A percentile compares a stretch with the other conserved stretches of the same genome.
These are phyloP conservation scores for Termitomyces sp. DNA, from an alignment of 768 basidiomycete species.

Conservation along the genomic window DNA sequence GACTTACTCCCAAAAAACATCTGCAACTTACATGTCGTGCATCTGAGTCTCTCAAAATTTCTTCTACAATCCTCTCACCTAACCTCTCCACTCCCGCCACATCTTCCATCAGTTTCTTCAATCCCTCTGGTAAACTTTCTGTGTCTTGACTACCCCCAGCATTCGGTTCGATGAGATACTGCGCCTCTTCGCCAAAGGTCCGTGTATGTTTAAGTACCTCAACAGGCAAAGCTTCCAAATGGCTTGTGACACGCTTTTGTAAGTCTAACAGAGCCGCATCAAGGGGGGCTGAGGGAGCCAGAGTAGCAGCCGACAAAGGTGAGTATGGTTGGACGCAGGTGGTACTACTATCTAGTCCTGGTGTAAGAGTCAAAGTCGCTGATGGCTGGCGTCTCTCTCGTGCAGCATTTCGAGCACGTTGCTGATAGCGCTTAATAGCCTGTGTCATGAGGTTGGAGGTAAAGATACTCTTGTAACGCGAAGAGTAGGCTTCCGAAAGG, in stretches of 20 bases:
- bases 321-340: conserved; percentile 4
- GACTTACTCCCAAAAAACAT: background rate
- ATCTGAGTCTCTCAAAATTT: conserved; percentile 26
- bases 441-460: conserved; percentile 38
- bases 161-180: conserved; percentile 23
- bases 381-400: background rate
- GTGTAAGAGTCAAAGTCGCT: background rate
- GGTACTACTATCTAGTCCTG: conserved; percentile 1
- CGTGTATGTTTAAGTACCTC: conserved; percentile 24
- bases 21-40: conserved; percentile 23
- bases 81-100: conserved; percentile 26
- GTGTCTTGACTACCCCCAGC: conserved; percentile 1
- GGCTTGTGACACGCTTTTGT: conserved; percentile 14
- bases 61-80: conserved; percentile 23
- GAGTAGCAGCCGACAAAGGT: background rate
- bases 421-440: conserved; percentile 39
- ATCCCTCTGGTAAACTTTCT: conserved; percentile 21
- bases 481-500: conserved; percentile 59
- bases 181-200: conserved; percentile 25
- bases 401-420: conserved; percentile 1
- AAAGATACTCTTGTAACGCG: conserved; percentile 55
- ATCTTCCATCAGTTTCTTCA: conserved; percentile 26
- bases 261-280: conserved; percentile 12
- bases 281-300: background rate
- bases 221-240: conserved; percentile 27